phyloP scores from a whole-genome alignment of 2,329 filamentous ascomycete genomes.

The Fusarium secorum region DNA sequence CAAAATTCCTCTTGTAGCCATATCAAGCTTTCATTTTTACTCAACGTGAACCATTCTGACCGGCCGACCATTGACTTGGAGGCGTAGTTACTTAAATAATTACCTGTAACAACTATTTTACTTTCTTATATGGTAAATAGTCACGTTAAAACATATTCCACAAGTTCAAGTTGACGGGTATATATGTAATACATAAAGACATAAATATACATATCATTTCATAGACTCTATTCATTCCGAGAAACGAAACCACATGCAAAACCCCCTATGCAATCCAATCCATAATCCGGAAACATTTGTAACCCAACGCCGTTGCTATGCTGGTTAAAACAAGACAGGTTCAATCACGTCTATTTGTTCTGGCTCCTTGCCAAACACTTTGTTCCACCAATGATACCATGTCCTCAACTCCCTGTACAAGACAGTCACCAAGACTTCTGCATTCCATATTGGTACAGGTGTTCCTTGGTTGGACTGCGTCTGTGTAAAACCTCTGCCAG shows the following conservation, averaged over 20 bases:
- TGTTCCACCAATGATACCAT: conserved; percentile 49
- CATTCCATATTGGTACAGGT: conserved; percentile 44
- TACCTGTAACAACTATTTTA: background rate
- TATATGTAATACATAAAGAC: background rate
- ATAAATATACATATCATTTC: background rate
- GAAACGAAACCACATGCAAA: conserved; percentile 21
- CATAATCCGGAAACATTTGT: conserved; percentile 7
- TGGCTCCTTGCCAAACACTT: conserved; percentile 21
- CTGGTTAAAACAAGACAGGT: conserved; percentile 40
- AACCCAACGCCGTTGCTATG: conserved; percentile 37
- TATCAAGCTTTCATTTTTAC: conserved; percentile 41
- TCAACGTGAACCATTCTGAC: conserved; percentile 14
- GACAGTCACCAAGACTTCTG: conserved; percentile 42
- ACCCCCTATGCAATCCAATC: background rate
- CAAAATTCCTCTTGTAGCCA: conserved; percentile 57
- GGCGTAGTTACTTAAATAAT: background rate
- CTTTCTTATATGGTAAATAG: no score
- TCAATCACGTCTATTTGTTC: background rate
- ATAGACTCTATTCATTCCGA: background rate
- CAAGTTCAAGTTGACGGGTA: background rate
- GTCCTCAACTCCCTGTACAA: conserved; percentile 43
- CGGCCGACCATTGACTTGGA: no score
- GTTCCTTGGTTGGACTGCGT: conserved; percentile 51
- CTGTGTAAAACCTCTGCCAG: conserved; percentile 44
- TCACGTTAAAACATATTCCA: no score